Conservation (phyloP, 495 filamentous ascomycete species). For the Penicillium herquei region DNA sequence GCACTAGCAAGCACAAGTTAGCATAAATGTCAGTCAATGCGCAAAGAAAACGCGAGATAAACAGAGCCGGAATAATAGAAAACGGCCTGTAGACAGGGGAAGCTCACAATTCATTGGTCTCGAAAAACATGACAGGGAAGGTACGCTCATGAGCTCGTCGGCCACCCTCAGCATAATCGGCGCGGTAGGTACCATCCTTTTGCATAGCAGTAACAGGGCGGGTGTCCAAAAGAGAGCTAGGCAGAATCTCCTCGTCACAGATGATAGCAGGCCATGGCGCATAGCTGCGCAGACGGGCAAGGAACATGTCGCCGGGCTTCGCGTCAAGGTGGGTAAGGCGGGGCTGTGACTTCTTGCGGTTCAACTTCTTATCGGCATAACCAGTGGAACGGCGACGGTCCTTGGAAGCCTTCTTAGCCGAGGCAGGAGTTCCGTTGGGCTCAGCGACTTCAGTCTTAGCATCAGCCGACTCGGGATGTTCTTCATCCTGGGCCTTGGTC, state of each 20-base stretch:
- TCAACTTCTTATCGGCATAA: conserved; percentile 70
- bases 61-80: not conserved
- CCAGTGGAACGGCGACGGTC: conserved; percentile 67
- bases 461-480: conserved; percentile 18
- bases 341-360: conserved; percentile 75
- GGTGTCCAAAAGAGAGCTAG: conserved; percentile 61
- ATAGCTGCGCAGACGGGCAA: conserved; percentile 84
- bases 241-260: conserved; percentile 89
- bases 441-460: conserved; percentile 28
- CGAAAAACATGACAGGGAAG: conserved; percentile 90
- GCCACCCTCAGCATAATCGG: conserved; percentile 78
- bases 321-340: conserved; percentile 71
- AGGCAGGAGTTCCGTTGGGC: conserved; percentile 47
- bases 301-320: conserved; percentile 81
- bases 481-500: conserved; percentile 31
- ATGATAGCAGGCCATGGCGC: conserved; percentile 89
- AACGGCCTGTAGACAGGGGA: too few species aligned
- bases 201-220: conserved; percentile 80
- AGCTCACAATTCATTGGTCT: conserved; percentile 91
- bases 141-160: conserved; percentile 79
- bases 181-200: conserved; percentile 76
- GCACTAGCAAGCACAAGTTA: conserved; percentile 53
- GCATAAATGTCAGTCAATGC: not conserved
- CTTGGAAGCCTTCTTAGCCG: conserved; percentile 46
- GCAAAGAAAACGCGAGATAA: not conserved